Evolutionary conservation across 1,284 basidiomycete species (phyloP).

Genomic region (Fomitopsis pinicola): DNA sequence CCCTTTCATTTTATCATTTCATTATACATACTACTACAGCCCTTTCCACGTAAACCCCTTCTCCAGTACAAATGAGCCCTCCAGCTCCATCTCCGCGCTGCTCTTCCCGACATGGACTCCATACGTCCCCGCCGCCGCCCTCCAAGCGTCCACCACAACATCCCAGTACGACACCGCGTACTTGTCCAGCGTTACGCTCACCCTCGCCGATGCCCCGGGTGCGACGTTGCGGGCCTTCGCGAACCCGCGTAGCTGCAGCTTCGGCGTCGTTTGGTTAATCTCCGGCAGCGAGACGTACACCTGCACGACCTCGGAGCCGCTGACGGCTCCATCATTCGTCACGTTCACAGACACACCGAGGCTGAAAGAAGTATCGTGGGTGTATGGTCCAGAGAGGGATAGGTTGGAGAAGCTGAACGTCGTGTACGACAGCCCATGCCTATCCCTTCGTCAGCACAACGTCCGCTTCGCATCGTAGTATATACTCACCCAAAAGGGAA

Average conservation of each 20-base stretch:
- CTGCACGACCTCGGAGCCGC: conserved; percentile 67
- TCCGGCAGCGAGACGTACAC: conserved; percentile 60
- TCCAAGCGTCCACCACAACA: conserved; percentile 37
- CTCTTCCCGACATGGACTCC: conserved; percentile 43
- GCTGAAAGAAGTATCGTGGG: conserved; percentile 29
- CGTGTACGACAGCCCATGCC: conserved; percentile 72
- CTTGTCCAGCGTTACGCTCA: conserved; percentile 52
- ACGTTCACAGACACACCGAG: conserved; percentile 40
- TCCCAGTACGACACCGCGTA: conserved; percentile 60
- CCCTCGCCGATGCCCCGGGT: conserved; percentile 36
- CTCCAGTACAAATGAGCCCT: conserved; percentile 33
- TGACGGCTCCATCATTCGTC: conserved; percentile 50
- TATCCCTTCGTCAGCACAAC: conserved; percentile 18
- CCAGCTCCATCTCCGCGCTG: conserved; percentile 39
- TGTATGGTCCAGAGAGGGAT: conserved; percentile 25
- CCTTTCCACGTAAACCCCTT: conserved; percentile 45
- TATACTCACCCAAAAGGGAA: conserved; percentile 62
- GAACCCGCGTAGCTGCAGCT: conserved; percentile 57
- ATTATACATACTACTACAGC: conserved; percentile 22
- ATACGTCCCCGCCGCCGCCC: conserved; percentile 40
- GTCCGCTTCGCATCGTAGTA: neutral
- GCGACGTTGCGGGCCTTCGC: conserved; percentile 46
- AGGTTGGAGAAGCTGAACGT: conserved; percentile 55
- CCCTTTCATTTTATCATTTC: too few species aligned
- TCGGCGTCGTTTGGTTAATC: conserved; percentile 50